Conservation (phyloP, 192 early-diverging fungal species). For the Backusella luteola region DNA sequence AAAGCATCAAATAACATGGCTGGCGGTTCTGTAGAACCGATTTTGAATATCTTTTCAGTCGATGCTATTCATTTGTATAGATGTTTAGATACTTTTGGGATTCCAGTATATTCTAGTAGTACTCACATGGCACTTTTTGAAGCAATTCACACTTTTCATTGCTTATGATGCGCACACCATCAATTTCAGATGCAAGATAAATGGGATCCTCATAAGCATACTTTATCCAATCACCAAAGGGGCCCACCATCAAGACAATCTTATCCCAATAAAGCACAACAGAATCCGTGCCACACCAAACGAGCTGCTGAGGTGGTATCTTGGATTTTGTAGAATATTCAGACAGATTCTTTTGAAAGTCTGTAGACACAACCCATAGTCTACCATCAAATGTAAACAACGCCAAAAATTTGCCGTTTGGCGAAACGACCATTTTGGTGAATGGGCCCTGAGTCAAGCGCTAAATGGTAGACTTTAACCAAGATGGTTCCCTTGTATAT, state of each 20-base stretch:
- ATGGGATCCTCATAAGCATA: conserved; percentile 76
- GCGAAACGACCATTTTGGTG: conserved; percentile 83
- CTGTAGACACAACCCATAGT: conserved; percentile 91
- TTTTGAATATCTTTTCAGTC: conserved; percentile 84
- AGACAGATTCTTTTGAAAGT: conserved; percentile 92
- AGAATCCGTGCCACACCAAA: conserved; percentile 95
- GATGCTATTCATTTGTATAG: conserved; percentile 42
- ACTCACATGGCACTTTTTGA: conserved; percentile 78
- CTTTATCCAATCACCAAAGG: conserved; percentile 88
- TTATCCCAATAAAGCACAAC: conserved; percentile 85
- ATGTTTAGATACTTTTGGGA: not conserved
- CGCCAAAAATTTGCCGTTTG: conserved; percentile 92
- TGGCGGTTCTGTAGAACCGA: conserved; percentile 91
- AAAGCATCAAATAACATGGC: conserved; percentile 89
- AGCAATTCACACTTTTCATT: conserved; percentile 83
- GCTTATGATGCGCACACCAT: conserved; percentile 89
- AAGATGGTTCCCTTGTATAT: conserved; percentile 4
- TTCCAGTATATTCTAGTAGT: no score
- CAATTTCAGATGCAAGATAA: conserved; percentile 85
- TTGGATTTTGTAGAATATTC: conserved; percentile 70
- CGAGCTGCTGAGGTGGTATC: conserved; percentile 69
- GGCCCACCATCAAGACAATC: conserved; percentile 87
- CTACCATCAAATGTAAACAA: conserved; percentile 76
- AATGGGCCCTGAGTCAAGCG: conserved; percentile 88
- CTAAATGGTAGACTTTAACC: conserved; percentile 10